Conservation (phyloP, 2,329 filamentous ascomycete genomes). For the Fusarium duplospermum region DNA sequence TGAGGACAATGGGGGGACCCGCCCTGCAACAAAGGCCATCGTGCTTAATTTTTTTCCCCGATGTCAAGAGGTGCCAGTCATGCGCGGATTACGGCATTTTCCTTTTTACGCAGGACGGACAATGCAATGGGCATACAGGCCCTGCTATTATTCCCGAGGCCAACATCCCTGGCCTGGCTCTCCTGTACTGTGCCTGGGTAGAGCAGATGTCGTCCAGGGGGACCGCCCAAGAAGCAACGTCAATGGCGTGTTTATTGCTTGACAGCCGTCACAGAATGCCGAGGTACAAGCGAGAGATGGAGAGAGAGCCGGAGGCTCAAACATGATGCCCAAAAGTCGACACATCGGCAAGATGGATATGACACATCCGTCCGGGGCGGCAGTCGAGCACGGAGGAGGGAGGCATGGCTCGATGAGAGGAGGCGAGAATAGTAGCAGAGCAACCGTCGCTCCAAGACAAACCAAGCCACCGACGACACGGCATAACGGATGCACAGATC, state of each 20-base stretch:
- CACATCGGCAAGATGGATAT: neutral
- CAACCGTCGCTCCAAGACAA: conserved; percentile 9
- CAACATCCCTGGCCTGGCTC: conserved; percentile 28
- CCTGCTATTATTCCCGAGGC: conserved; percentile 36
- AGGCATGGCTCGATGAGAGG: conserved; percentile 15
- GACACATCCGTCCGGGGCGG: conserved; percentile 4
- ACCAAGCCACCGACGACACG: conserved; percentile 18
- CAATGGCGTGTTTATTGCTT: conserved; percentile 31
- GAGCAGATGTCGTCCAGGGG: conserved; percentile 21
- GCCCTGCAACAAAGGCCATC: neutral
- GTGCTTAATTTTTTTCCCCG: conserved; percentile 1
- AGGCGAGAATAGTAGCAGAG: conserved; percentile 19
- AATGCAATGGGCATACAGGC: neutral
- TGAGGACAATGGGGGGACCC: conserved; percentile 9
- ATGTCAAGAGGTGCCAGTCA: conserved; percentile 11
- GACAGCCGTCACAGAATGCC: conserved; percentile 20
- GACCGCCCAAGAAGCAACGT: conserved; percentile 16
- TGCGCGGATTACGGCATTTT: conserved; percentile 3
- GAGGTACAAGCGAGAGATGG: conserved; percentile 17
- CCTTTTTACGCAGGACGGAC: conserved; percentile 5
- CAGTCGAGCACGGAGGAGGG: conserved; percentile 2
- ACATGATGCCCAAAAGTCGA: neutral
- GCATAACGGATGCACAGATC: conserved; percentile 25
- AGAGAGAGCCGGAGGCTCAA: neutral
- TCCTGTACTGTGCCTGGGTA: neutral